Percentiles rank a stretch among this genome's conserved stretches.
phyloP scores from a whole-genome alignment of 768 basidiomycete species.

The Russula sp. region DNA sequence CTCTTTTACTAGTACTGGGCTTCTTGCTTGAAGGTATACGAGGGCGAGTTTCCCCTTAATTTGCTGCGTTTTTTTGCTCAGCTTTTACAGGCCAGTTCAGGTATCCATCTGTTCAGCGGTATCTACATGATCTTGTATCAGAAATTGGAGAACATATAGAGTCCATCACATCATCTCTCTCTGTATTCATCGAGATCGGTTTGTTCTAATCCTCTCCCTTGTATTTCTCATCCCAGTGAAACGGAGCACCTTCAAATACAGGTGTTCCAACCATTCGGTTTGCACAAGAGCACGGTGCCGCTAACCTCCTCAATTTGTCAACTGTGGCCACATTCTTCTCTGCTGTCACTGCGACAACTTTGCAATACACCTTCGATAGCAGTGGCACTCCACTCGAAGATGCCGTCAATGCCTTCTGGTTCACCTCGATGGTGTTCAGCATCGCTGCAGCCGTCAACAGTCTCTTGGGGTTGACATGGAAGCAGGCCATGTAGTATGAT shows the following conservation, averaged over 20 bases:
- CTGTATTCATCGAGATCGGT: constrained; percentile 77
- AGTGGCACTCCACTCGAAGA: constrained; percentile 42
- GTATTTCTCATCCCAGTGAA: neutral
- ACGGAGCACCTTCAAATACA: constrained; percentile 30
- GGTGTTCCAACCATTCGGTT: constrained; percentile 76
- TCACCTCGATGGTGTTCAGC: constrained; percentile 70
- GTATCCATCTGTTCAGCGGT: constrained; percentile 67
- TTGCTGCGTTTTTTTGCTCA: constrained; percentile 5
- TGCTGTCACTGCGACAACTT: constrained; percentile 67
- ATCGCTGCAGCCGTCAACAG: constrained; percentile 76
- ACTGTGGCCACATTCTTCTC: constrained; percentile 79
- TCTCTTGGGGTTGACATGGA: constrained; percentile 74
- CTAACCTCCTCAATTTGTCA: constrained; percentile 67
- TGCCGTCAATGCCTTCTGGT: constrained; percentile 72
- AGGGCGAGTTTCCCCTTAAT: constrained; percentile 41
- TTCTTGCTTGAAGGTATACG: constrained; percentile 63
- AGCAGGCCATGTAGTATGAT: constrained; percentile 78
- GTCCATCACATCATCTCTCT: constrained; percentile 61
- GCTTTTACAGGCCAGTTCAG: constrained; percentile 58
- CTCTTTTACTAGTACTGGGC: constrained; percentile 59
- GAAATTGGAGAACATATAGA: constrained; percentile 77
- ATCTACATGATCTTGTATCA: constrained; percentile 68
- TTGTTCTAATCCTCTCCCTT: constrained; percentile 33
- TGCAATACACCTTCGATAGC: constrained; percentile 62
- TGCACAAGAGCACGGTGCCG: constrained; percentile 68